Evolutionary conservation across 441 rosid genomes (phyloP), one percentile per base, ranked within the genome.

Genomic region (Rhodomyrtus psidioides): DNA sequence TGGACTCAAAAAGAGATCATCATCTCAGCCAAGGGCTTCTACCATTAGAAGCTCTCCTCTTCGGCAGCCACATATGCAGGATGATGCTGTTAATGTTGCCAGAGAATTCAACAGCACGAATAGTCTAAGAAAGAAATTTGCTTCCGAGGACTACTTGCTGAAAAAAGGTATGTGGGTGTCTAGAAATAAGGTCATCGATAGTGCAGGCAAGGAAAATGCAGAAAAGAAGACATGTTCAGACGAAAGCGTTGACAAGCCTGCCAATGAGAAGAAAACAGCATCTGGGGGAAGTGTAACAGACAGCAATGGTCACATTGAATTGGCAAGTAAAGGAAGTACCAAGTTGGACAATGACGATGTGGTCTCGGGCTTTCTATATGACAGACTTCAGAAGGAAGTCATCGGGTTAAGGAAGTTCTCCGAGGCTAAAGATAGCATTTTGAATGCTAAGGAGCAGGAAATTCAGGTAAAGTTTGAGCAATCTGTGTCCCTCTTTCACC

Each of bases 301-400:
- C 23, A 87, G 55, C 55, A 83, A 83, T 53, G 86, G 84, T 23
- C 81, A 83, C 84, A 91, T 87, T n/a, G 91, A 89, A 49, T 85
- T 87, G 13, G 86, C 84, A 74, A 55, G 59, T 55, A 88, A 89
- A 85, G 92, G 88, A 85, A 91, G 83, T 85, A 83, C 74, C 57
- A 85, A 81, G 87, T 86, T 86, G 70, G 88, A 85, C 53, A 82
- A 75, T 53, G 92, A 90, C 84, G 96, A 97, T 88, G 30, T 86
- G 83, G 96, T 97, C 87, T 97, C 99, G 19, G 99, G 99, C 54
- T 92, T 96, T 87, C 86, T 97, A 82, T 97, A 94, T 83, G 99
- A 97, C 65, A 95, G 92, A 83, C 92, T 96, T 89, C 99, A 97
- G 82, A 97, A 93, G 84, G 99, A 94, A 91, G 95, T 95, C 7